phyloP scores from a whole-genome alignment of 139 green algal genomes.

The Coelastrella sp. region DNA sequence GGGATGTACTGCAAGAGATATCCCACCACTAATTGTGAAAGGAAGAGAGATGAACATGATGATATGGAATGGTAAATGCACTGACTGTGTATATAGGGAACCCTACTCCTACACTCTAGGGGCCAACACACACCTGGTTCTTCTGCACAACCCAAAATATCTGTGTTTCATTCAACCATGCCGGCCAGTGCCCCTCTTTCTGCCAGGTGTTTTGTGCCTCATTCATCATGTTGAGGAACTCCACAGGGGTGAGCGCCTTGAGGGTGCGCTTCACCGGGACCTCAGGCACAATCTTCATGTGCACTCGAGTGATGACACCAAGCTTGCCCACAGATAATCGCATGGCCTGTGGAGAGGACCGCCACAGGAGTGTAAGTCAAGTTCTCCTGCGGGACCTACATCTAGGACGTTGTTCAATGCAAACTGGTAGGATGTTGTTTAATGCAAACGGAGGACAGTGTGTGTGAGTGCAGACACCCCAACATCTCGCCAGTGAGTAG shows the following conservation, averaged over 20 bases:
- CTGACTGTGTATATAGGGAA: no score
- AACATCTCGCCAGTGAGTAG: no score
- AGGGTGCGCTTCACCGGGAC: constrained; percentile 51
- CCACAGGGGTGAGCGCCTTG: constrained; percentile 31
- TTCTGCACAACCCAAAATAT: constrained; percentile 68
- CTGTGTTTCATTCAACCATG: constrained; percentile 63
- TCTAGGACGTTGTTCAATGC: no score
- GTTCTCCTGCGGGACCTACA: not conserved
- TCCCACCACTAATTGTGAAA: no score
- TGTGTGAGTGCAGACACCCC: no score
- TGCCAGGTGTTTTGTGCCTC: constrained; percentile 40
- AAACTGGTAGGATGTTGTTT: no score
- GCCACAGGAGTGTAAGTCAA: not conserved
- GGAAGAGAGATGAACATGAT: no score
- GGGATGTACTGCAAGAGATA: no score
- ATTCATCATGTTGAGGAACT: constrained; percentile 53
- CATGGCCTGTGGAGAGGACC: constrained; percentile 47
- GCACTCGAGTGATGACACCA: constrained; percentile 65
- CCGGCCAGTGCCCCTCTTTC: constrained; percentile 24
- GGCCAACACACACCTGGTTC: constrained; percentile 7
- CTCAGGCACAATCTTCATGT: constrained; percentile 61
- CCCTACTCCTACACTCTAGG: no score
- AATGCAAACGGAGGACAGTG: no score
- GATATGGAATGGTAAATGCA: no score
- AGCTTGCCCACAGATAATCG: constrained; percentile 64